phyloP scores from a whole-genome alignment of 768 basidiomycete species.

The Suillus placidus region DNA sequence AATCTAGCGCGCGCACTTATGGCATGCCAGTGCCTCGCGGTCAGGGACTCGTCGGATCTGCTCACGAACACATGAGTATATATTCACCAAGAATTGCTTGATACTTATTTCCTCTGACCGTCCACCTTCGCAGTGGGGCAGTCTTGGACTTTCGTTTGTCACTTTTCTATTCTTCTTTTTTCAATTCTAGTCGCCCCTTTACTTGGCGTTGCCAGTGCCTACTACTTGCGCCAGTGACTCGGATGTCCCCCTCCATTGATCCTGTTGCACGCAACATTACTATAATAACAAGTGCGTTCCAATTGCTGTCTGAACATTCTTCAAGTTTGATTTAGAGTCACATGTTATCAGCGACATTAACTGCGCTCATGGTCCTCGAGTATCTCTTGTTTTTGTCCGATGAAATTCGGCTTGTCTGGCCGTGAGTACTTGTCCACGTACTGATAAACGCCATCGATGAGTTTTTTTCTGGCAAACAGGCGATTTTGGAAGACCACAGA shows the following conservation, averaged over 20 bases:
- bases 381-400: slow-evolving; percentile 16
- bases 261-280: neutral
- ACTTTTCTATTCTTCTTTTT: neutral
- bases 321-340: neutral
- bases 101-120: neutral
- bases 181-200: slow-evolving; percentile 7
- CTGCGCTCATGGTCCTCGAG: slow-evolving; percentile 23
- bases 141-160: neutral
- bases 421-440: slow-evolving; percentile 17
- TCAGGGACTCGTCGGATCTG: too few species aligned
- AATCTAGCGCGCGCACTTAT: too few species aligned
- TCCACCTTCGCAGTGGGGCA: neutral
- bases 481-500: neutral
- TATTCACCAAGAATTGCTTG: neutral
- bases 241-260: neutral
- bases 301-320: neutral
- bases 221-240: neutral
- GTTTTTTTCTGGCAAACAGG: neutral
- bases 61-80: too few species aligned
- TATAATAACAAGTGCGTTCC: neutral
- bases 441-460: neutral
- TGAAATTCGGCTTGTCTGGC: slow-evolving; percentile 23
- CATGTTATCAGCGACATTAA: slow-evolving; percentile 14
- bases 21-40: too few species aligned
- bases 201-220: neutral